Evolutionary conservation across 2,329 filamentous ascomycete genomes (phyloP).

Genomic region (Leptographium flavum): DNA sequence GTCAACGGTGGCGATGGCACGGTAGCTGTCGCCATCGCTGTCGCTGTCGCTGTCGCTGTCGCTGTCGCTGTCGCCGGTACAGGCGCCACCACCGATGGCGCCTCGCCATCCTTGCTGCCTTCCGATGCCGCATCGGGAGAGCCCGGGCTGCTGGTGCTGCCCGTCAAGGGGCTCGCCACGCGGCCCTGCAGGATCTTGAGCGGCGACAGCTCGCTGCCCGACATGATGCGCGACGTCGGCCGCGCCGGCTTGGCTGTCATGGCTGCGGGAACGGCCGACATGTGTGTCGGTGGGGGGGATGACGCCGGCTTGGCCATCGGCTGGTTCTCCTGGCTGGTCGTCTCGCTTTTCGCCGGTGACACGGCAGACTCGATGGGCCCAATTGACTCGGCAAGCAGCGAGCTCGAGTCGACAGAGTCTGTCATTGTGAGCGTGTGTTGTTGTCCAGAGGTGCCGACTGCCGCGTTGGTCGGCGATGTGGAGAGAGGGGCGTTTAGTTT

Average conservation of each 20-base stretch:
- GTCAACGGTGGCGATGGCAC: neutral
- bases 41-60: neutral
- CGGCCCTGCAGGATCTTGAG: slow-evolving; percentile 35
- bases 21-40: neutral
- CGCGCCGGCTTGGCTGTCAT: slow-evolving; percentile 14
- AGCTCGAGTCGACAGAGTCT: slow-evolving; percentile 12
- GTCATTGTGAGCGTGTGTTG: neutral
- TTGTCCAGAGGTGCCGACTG: no score
- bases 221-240: slow-evolving; percentile 38
- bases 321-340: slow-evolving; percentile 27
- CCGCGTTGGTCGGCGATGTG: slow-evolving; percentile 14
- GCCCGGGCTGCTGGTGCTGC: slow-evolving; percentile 11
- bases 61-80: slow-evolving; percentile 7
- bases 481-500: slow-evolving; percentile 22
- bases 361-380: no score
- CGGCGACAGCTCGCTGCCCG: slow-evolving; percentile 41
- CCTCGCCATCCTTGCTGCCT: slow-evolving; percentile 8
- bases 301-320: slow-evolving; percentile 1
- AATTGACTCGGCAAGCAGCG: slow-evolving; percentile 18
- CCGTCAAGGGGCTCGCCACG: slow-evolving; percentile 8
- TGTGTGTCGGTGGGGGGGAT: slow-evolving; percentile 9
- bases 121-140: slow-evolving; percentile 10
- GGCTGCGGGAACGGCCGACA: slow-evolving; percentile 25
- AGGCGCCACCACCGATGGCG: neutral
- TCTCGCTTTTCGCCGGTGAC: slow-evolving; percentile 6